Evolutionary conservation across 2,329 filamentous ascomycete species (phyloP).

Genomic region (Teratosphaeria pseudoeucalypti): DNA sequence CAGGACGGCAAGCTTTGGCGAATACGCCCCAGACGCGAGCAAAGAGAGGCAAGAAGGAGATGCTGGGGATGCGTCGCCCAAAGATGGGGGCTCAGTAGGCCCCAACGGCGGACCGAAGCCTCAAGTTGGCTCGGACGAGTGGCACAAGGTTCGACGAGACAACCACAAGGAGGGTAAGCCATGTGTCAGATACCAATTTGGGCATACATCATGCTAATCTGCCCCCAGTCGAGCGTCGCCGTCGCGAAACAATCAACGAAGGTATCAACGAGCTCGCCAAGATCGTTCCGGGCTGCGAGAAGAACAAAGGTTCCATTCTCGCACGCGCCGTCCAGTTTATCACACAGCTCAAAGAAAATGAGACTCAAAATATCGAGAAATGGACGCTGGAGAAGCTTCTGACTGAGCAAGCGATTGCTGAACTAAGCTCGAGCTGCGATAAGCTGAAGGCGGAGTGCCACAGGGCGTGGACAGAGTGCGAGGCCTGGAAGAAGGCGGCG

Average conservation of each 20-base stretch:
- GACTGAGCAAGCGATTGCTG: conserved; percentile 78
- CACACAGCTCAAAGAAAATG: conserved; percentile 85
- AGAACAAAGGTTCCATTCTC: conserved; percentile 96
- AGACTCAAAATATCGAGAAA: conserved; percentile 86
- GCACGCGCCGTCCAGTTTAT: conserved; percentile 92
- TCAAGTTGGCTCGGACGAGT: conserved; percentile 89
- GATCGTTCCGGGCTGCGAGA: conserved; percentile 94
- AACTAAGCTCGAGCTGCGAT: conserved; percentile 77
- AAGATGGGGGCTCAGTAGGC: not conserved
- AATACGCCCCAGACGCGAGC: conserved; percentile 1
- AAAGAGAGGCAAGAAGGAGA: not conserved
- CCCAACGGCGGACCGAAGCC: conserved; percentile 6
- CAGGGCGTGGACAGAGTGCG: conserved; percentile 64
- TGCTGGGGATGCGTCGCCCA: conserved; percentile 2
- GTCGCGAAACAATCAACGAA: conserved; percentile 96
- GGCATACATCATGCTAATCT: not conserved
- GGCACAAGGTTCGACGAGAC: conserved; percentile 94
- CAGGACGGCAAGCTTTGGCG: conserved; percentile 5
- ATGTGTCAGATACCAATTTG: not conserved
- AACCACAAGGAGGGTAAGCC: conserved; percentile 93
- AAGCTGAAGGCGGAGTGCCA: conserved; percentile 75
- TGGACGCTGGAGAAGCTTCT: conserved; percentile 86
- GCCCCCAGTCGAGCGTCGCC: conserved; percentile 74
- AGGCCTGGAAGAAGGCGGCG: conserved; percentile 61
- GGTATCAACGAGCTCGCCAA: conserved; percentile 97